Conservation (phyloP, 1,284 basidiomycete genomes). For the Naganishia liquefaciens region DNA sequence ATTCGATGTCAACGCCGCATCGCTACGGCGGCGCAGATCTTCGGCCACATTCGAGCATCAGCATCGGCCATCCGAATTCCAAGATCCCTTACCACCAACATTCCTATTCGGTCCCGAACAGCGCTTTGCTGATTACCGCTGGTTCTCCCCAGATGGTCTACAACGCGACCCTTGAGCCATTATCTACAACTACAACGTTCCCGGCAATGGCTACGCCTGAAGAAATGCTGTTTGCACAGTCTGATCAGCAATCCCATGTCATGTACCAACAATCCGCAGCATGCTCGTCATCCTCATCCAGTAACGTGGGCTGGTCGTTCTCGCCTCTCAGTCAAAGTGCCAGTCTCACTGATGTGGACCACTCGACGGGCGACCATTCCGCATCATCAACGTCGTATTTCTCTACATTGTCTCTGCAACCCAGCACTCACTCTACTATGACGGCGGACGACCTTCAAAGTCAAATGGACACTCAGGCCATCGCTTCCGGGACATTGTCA, state of each 20-base stretch:
- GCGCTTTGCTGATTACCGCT: neutral
- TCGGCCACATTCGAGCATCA: slow-evolving; percentile 17
- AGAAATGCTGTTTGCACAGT: neutral
- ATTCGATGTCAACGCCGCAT: neutral
- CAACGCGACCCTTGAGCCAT: neutral
- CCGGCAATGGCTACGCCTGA: too few species aligned
- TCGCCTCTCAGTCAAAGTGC: slow-evolving; percentile 11
- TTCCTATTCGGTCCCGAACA: slow-evolving; percentile 14
- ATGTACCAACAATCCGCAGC: neutral
- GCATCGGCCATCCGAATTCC: neutral
- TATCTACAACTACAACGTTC: neutral
- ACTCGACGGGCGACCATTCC: neutral
- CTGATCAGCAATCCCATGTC: neutral
- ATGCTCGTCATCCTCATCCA: slow-evolving; percentile 5
- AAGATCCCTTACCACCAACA: neutral
- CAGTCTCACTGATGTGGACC: neutral
- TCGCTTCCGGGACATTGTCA: neutral
- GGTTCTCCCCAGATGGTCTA: neutral
- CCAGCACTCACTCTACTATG: neutral
- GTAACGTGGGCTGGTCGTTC: slow-evolving; percentile 8
- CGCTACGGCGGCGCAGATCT: neutral
- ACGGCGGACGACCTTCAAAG: neutral
- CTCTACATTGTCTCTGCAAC: slow-evolving; percentile 13
- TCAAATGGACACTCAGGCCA: neutral
- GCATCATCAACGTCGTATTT: slow-evolving; percentile 15